phyloP scores from a whole-genome alignment of 345 rosid genomes.

The Linum trigynum region DNA sequence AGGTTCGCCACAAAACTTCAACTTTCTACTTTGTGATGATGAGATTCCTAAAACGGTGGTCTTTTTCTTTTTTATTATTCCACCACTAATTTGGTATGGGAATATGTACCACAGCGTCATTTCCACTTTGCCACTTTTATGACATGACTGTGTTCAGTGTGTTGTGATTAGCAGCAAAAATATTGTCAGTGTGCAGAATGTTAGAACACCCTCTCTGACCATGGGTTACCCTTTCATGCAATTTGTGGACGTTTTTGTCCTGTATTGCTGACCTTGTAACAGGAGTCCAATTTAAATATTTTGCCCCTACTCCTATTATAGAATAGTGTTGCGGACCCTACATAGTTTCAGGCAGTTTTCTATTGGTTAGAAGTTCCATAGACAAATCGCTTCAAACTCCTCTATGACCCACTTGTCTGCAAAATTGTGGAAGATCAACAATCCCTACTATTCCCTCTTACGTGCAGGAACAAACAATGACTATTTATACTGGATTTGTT shows the following conservation, averaged over 20 bases:
- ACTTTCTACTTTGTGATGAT: constrained; percentile 39
- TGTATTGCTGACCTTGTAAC: constrained; percentile 20
- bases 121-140: constrained; percentile 24
- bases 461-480: neutral
- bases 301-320: constrained; percentile 2
- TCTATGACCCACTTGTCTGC: neutral
- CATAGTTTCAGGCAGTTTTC: too few species aligned
- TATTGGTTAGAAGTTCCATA: neutral
- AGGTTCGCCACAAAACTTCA: constrained; percentile 65
- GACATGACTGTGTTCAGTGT: constrained; percentile 6
- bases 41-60: constrained; percentile 38
- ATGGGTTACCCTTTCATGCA: constrained; percentile 7
- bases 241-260: constrained; percentile 3
- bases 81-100: constrained; percentile 35
- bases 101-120: constrained; percentile 35
- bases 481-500: too few species aligned
- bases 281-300: constrained; percentile 16
- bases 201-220: constrained; percentile 34
- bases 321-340: constrained; percentile 2
- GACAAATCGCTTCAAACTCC: neutral
- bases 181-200: constrained; percentile 23
- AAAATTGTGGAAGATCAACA: neutral
- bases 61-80: constrained; percentile 15
- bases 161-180: constrained; percentile 21
- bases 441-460: neutral